Base-by-base conservation (phyloP, 1,284 basidiomycete genomes). In the Flammula alnicola region DNA sequence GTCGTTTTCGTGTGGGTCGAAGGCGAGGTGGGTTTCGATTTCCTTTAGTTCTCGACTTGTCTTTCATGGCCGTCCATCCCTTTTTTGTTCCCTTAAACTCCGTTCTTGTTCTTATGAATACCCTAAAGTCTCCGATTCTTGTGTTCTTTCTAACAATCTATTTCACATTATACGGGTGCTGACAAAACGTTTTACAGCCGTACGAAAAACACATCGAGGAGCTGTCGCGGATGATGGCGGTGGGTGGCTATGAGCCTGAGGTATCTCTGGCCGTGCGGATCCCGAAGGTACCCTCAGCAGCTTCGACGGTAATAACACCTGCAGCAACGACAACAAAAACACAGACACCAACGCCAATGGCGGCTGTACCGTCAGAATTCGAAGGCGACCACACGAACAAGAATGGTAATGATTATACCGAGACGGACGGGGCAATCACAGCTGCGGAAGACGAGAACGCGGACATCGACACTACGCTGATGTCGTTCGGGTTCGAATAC, bases 401-500 rank as follows among this genome's bases (percentile, higher is more conserved):
- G n/a, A n/a, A n/a, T n/a, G n/a, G n/a, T n/a, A n/a, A n/a, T n/a
- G n/a, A n/a, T n/a, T n/a, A n/a, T n/a, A n/a, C n/a, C n/a, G n/a
- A n/a, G n/a, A n/a, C n/a, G n/a, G 66, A 67, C 42, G 69, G 66
- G 1, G 64, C 71, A 22, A 23, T n/a, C 3, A 76, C 51, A 5
- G 77, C 75, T 5, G 73, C 78, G 6, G 61, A 53, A 3, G 78
- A 76, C 3, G 60, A 61, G 17, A 57, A 62, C 41, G 52, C 49
- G 26, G 57, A 58, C 31, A 71, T 83, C 30, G 87, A 91, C 60
- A 77, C 75, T 25, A 87, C 82, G 60, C 66, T 90, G 30, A 81
- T 85, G 17, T 75, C 76, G 5, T 75, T 79, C 58, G 84, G 86
- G 8, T 91, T 92, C 54, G 89, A 91, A 63, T 91, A 85, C 60